phyloP scores from a whole-genome alignment of 768 basidiomycete species.

The Rhodotorula babjevae region DNA sequence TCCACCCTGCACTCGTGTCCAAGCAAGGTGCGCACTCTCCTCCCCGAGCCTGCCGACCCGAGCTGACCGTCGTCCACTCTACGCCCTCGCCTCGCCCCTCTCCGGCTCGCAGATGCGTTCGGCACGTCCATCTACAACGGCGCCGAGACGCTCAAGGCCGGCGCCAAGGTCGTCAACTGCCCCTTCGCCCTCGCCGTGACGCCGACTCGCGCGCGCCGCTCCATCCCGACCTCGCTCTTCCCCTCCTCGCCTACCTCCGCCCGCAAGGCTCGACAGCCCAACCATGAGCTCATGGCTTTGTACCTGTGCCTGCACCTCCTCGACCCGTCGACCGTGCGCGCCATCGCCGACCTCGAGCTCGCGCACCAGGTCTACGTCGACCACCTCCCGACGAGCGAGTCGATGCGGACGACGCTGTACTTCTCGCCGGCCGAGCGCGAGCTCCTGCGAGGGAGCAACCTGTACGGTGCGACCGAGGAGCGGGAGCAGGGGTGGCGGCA shows the following conservation, averaged over 20 bases:
- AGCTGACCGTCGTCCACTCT: neutral
- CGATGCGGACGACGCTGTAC: slow-evolving; percentile 67
- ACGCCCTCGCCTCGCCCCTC: no score
- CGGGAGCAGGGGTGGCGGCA: slow-evolving; percentile 59
- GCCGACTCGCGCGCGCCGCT: slow-evolving; percentile 39
- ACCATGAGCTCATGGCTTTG: slow-evolving; percentile 42
- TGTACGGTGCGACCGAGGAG: slow-evolving; percentile 70
- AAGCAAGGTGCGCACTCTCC: neutral
- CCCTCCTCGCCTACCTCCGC: slow-evolving; percentile 21
- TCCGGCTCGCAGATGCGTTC: slow-evolving; percentile 12
- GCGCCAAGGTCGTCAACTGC: slow-evolving; percentile 44
- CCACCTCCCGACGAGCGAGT: slow-evolving; percentile 58
- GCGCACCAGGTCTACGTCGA: slow-evolving; percentile 58
- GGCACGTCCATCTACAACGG: slow-evolving; percentile 44
- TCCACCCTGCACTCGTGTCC: neutral
- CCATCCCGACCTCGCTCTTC: slow-evolving; percentile 11
- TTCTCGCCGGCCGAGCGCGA: slow-evolving; percentile 63
- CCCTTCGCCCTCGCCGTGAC: slow-evolving; percentile 48
- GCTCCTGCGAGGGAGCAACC: slow-evolving; percentile 69
- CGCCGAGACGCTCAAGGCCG: slow-evolving; percentile 27
- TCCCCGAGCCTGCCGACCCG: neutral
- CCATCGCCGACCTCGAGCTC: slow-evolving; percentile 29
- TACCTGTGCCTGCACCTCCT: slow-evolving; percentile 47
- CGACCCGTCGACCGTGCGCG: neutral
- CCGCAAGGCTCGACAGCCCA: slow-evolving; percentile 10